phyloP scores from a whole-genome alignment of 192 early-diverging fungal genomes.

The Dissophora globulifera region DNA sequence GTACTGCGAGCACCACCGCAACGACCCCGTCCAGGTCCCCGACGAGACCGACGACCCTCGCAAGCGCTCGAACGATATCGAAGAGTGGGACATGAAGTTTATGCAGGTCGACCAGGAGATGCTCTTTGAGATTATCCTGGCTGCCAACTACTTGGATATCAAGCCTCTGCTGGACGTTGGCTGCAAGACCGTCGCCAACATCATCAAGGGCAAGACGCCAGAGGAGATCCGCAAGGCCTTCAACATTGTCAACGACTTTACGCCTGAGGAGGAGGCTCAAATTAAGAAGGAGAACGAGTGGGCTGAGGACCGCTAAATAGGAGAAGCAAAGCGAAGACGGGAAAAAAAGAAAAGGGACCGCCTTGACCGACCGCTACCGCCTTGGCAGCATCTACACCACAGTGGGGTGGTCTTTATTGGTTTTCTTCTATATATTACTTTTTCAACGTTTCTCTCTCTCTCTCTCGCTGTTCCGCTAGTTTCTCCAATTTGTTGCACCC shows the following conservation, averaged over 20 bases:
- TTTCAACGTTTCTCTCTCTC: too few relatives aligned
- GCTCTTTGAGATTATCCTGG: constrained; percentile 85
- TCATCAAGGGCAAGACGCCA: constrained; percentile 90
- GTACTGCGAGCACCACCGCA: constrained; percentile 82
- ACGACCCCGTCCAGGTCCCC: constrained; percentile 69
- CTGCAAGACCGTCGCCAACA: constrained; percentile 91
- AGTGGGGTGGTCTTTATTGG: too few relatives aligned
- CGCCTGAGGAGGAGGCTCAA: constrained; percentile 76
- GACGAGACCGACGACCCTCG: constrained; percentile 65
- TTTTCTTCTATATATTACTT: too few relatives aligned
- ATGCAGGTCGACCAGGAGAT: constrained; percentile 84
- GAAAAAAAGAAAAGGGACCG: too few relatives aligned
- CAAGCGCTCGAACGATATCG: constrained; percentile 76
- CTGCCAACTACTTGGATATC: constrained; percentile 89
- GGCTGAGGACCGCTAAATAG: constrained; percentile 64
- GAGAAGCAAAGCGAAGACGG: too few relatives aligned
- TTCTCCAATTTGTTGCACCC: too few relatives aligned
- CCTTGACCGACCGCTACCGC: neutral
- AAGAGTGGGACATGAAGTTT: constrained; percentile 83
- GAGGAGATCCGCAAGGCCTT: constrained; percentile 86
- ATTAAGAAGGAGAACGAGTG: constrained; percentile 71
- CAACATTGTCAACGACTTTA: constrained; percentile 76
- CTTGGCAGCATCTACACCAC: neutral
- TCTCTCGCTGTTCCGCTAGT: too few relatives aligned
- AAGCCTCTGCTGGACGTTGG: constrained; percentile 73